Percentiles rank a stretch among this genome's conserved stretches.
phyloP scores from a whole-genome alignment of 108 stramenopile genomes.

The Pseudonitzschia multiseries region DNA sequence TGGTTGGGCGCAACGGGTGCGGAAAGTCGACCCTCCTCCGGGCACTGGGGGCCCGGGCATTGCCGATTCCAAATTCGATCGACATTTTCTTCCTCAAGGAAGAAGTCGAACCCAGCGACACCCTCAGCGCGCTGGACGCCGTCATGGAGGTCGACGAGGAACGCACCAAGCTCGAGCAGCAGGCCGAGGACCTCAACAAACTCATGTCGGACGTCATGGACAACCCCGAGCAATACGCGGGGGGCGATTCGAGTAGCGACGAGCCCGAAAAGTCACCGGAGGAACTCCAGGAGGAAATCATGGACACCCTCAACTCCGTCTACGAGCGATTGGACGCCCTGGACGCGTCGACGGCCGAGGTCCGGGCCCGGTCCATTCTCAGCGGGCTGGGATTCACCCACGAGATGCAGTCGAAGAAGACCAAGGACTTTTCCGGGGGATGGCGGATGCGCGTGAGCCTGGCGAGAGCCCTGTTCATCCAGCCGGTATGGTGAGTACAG shows the following conservation, averaged over 20 bases:
- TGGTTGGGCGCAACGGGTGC: constrained; percentile 83
- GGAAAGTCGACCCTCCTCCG: constrained; percentile 89
- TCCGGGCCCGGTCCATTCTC: constrained; percentile 93
- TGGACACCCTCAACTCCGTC: constrained; percentile 86
- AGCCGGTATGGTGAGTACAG: constrained; percentile 76
- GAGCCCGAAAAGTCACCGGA: constrained; percentile 57
- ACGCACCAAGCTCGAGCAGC: constrained; percentile 79
- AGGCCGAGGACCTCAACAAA: constrained; percentile 90
- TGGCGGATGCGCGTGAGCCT: constrained; percentile 98
- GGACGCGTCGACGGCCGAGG: constrained; percentile 96
- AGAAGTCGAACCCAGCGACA: constrained; percentile 93
- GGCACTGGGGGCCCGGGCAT: constrained; percentile 87
- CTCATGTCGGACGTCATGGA: constrained; percentile 72
- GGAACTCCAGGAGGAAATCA: constrained; percentile 85
- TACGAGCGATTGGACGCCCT: constrained; percentile 97
- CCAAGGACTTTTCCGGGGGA: constrained; percentile 96
- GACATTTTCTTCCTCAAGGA: constrained; percentile 96
- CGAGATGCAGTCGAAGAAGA: constrained; percentile 91
- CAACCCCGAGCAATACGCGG: constrained; percentile 29
- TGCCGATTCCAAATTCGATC: constrained; percentile 95
- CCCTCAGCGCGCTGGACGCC: constrained; percentile 95
- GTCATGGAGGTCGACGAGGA: constrained; percentile 97
- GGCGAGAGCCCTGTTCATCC: constrained; percentile 95
- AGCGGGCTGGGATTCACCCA: constrained; percentile 95
- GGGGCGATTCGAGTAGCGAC: constrained; percentile 40